phyloP scores from a whole-genome alignment of 1,139 yeast species.

The Geotrichum reessii region DNA sequence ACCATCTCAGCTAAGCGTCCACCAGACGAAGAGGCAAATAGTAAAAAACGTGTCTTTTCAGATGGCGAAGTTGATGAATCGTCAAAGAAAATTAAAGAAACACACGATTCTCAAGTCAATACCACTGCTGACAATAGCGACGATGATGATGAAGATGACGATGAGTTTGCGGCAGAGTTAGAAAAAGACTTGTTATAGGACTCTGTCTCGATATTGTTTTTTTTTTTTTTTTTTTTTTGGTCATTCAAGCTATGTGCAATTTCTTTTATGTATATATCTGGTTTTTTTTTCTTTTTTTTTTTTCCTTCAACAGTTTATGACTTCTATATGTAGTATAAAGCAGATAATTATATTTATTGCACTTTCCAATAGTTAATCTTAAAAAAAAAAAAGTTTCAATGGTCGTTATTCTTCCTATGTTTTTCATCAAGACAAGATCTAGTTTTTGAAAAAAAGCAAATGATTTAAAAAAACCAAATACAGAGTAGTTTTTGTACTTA shows the following conservation, averaged over 20 bases:
- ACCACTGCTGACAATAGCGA: constrained; percentile 25
- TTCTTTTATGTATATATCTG: background rate
- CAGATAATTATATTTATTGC: background rate
- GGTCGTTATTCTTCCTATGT: too few species aligned
- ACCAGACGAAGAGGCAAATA: constrained; percentile 23
- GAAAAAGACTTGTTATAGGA: constrained; percentile 29
- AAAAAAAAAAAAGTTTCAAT: too few species aligned
- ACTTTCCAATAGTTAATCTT: too few species aligned
- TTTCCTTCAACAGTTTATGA: too few species aligned
- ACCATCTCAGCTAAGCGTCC: constrained; percentile 10
- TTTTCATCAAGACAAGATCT: too few species aligned
- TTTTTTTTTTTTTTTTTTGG: background rate
- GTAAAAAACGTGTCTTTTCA: constrained; percentile 24
- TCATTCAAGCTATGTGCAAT: background rate
- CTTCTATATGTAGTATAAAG: background rate
- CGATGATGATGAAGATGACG: constrained; percentile 33
- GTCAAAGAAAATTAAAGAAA: background rate
- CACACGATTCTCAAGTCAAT: constrained; percentile 18
- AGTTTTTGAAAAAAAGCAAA: too few species aligned
- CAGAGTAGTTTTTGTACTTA: too few species aligned
- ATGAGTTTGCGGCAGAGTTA: constrained; percentile 41
- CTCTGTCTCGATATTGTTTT: too few species aligned
- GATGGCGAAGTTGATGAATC: constrained; percentile 19
- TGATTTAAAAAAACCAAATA: too few species aligned
- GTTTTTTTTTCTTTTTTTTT: too few species aligned